phyloP scores from a whole-genome alignment of 257 asterid species.

The Striga asiatica region DNA sequence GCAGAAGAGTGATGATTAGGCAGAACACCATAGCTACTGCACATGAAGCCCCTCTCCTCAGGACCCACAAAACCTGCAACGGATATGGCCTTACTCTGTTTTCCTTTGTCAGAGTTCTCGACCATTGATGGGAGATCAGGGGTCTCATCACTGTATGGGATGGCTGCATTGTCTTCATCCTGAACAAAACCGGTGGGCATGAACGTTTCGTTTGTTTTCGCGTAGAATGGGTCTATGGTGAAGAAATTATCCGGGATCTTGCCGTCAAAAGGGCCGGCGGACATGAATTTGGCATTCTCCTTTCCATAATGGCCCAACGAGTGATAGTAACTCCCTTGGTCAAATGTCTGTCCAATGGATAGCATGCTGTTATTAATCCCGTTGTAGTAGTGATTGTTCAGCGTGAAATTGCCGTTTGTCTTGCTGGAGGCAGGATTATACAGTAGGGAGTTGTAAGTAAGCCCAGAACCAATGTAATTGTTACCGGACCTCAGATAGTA shows the following conservation, averaged over 20 bases:
- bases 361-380: constrained; percentile 22
- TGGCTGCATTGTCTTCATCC: constrained; percentile 19
- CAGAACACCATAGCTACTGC: constrained; percentile 26
- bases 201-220: constrained; percentile 24
- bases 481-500: constrained; percentile 13
- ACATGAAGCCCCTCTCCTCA: constrained; percentile 29
- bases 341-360: constrained; percentile 28
- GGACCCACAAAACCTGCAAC: constrained; percentile 39
- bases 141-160: constrained; percentile 23
- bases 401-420: constrained; percentile 26
- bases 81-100: constrained; percentile 36
- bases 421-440: constrained; percentile 27
- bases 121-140: constrained; percentile 32
- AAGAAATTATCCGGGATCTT: constrained; percentile 30
- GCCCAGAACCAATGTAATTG: constrained; percentile 22
- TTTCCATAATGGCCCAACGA: constrained; percentile 22
- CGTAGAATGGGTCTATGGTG: constrained; percentile 25
- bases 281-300: constrained; percentile 22
- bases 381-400: constrained; percentile 25
- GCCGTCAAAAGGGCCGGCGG: constrained; percentile 24
- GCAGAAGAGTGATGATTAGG: constrained; percentile 32
- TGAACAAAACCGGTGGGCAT: constrained; percentile 8
- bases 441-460: constrained; percentile 18
- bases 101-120: constrained; percentile 25
- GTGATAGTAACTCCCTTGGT: constrained; percentile 22